Evolutionary conservation across 208 protist species (phyloP).

Genomic region (Crithidia expoeki): DNA sequence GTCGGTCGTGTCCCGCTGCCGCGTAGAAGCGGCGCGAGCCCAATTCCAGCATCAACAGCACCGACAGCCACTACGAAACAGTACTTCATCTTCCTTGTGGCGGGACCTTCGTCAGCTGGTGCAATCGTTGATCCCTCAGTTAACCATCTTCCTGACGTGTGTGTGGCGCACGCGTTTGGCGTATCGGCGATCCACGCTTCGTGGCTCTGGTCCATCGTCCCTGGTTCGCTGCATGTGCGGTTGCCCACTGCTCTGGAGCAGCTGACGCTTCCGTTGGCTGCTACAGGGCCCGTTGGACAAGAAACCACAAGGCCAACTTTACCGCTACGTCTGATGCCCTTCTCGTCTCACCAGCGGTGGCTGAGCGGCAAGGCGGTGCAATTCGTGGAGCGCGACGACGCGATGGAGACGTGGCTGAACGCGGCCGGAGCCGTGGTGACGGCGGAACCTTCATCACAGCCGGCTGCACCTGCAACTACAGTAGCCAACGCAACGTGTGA

Average conservation of each 20-base stretch:
- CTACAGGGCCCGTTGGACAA: too few species aligned
- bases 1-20: constrained; percentile 21
- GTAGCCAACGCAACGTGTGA: too few species aligned
- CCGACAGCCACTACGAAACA: not conserved
- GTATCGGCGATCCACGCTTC: constrained; percentile 43
- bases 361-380: constrained; percentile 15
- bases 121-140: not conserved
- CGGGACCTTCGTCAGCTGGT: not conserved
- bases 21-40: constrained; percentile 1
- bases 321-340: constrained; percentile 24
- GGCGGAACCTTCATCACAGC: constrained; percentile 15
- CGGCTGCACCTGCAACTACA: too few species aligned
- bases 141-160: constrained; percentile 24
- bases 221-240: constrained; percentile 18
- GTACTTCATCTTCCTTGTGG: constrained; percentile 30
- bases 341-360: constrained; percentile 16
- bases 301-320: not conserved
- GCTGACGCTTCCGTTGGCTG: not conserved
- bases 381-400: constrained; percentile 31
- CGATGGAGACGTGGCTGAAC: constrained; percentile 38
- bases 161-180: constrained; percentile 55
- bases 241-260: constrained; percentile 20
- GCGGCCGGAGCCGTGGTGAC: constrained; percentile 19
- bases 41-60: not conserved
- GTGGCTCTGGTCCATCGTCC: constrained; percentile 44